phyloP scores from a whole-genome alignment of 768 basidiomycete species.

The Rhizopogon vinicolor region DNA sequence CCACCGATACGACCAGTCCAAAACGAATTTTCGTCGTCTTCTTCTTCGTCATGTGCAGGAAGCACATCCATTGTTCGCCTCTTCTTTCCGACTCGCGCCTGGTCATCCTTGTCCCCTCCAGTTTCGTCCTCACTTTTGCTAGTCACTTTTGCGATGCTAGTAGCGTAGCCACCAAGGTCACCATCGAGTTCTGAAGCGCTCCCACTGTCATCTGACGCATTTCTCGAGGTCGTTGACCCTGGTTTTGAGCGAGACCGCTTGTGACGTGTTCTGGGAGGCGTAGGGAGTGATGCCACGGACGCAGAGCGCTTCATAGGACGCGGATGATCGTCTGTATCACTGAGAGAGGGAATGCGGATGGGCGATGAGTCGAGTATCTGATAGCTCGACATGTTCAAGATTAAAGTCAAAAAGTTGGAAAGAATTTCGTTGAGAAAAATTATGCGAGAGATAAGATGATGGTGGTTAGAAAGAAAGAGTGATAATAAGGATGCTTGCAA shows the following conservation, averaged over 20 bases:
- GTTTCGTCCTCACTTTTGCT: conserved; percentile 7
- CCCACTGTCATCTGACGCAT: conserved; percentile 30
- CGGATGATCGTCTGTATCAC: conserved; percentile 9
- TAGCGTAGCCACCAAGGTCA: conserved; percentile 7
- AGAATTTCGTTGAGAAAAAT: neutral
- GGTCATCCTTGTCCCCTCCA: conserved; percentile 17
- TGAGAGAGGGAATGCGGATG: conserved; percentile 9
- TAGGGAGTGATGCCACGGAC: conserved; percentile 60
- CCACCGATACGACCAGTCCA: conserved; percentile 17
- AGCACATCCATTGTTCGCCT: conserved; percentile 31
- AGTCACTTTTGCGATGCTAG: conserved; percentile 7
- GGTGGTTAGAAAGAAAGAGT: conserved; percentile 3
- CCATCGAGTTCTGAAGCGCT: conserved; percentile 32
- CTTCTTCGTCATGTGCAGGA: conserved; percentile 43
- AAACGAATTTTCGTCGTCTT: conserved; percentile 42
- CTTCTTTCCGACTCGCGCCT: conserved; percentile 26
- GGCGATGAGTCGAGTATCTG: conserved; percentile 31
- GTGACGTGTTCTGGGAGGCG: conserved; percentile 57
- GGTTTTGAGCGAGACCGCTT: conserved; percentile 41
- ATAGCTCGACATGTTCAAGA: conserved; percentile 24
- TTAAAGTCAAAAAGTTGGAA: neutral
- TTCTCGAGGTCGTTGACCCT: conserved; percentile 42
- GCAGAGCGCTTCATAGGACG: conserved; percentile 57
- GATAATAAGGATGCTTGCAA: neutral
- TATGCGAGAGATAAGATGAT: conserved; percentile 1